Conservation (phyloP, 371 early-diverging fungal species). For the Mucor mucedo region DNA sequence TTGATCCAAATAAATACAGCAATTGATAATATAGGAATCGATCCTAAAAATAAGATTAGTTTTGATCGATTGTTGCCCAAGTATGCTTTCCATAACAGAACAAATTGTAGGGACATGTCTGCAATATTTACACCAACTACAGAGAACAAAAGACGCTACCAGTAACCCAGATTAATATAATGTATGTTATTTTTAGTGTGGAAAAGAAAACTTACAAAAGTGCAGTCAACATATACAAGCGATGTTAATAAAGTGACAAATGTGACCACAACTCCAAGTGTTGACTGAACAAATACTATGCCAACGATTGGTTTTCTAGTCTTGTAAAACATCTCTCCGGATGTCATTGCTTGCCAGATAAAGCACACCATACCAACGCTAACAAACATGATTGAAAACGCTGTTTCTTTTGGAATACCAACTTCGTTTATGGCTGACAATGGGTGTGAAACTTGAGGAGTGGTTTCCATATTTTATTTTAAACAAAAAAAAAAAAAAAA, state of each 20-base stretch:
- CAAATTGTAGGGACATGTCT: constrained; percentile 43
- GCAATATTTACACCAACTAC: constrained; percentile 48
- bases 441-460: not conserved
- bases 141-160: constrained; percentile 45
- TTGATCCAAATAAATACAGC: constrained; percentile 42
- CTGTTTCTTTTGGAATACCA: constrained; percentile 2
- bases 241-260: constrained; percentile 46
- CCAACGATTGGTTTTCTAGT: constrained; percentile 42
- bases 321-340: constrained; percentile 40
- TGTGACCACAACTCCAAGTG: constrained; percentile 37
- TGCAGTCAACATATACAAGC: constrained; percentile 35
- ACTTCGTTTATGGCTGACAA: not conserved
- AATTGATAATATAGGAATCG: constrained; percentile 37
- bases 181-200: not conserved
- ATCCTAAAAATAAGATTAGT: constrained; percentile 33
- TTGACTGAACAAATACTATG: constrained; percentile 42
- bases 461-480: not conserved
- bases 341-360: constrained; percentile 45
- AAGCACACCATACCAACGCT: constrained; percentile 46
- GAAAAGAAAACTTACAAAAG: constrained; percentile 40
- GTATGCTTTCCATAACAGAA: constrained; percentile 54
- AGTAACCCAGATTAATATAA: not conserved
- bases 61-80: constrained; percentile 49
- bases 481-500: not conserved
- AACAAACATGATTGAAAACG: constrained; percentile 53